Evolutionary conservation across 2,329 filamentous ascomycete species (phyloP).

Genomic region (Bipolaris gigantea): DNA sequence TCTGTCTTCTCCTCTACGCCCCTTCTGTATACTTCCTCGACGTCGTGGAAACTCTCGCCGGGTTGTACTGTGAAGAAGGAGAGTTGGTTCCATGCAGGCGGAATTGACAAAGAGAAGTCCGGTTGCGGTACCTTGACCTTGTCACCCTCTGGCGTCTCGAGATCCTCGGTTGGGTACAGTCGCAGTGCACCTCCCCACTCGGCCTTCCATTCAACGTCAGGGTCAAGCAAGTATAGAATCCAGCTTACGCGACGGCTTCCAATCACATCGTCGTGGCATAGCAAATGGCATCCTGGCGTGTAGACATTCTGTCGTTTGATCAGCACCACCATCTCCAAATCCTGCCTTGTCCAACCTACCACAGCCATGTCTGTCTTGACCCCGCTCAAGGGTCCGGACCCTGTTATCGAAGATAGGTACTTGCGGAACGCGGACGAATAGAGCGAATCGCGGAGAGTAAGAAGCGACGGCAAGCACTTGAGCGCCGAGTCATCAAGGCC

Average conservation of each 20-base stretch:
- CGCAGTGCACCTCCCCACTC: constrained; percentile 92
- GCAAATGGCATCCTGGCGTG: constrained; percentile 89
- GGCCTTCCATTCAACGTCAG: constrained; percentile 84
- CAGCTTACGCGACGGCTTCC: constrained; percentile 95
- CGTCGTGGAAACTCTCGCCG: constrained; percentile 98
- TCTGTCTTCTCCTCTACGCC: constrained; percentile 61
- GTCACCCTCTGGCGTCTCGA: constrained; percentile 68
- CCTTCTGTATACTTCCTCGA: constrained; percentile 90
- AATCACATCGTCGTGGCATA: constrained; percentile 98
- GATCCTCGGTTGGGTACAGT: constrained; percentile 72
- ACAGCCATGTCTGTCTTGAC: constrained; percentile 99
- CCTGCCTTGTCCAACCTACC: constrained; percentile 30
- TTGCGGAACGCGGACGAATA: constrained; percentile 89
- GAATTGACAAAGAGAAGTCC: constrained; percentile 79
- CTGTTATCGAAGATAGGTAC: constrained; percentile 84
- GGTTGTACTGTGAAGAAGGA: constrained; percentile 98
- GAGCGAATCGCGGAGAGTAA: constrained; percentile 87
- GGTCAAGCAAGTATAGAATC: constrained; percentile 93
- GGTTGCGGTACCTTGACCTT: constrained; percentile 78
- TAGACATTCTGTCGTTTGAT: constrained; percentile 70
- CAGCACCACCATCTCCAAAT: constrained; percentile 9
- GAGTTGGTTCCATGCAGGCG: constrained; percentile 94
- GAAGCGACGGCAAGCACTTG: constrained; percentile 82
- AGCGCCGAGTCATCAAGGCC: constrained; percentile 86
- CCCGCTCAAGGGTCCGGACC: constrained; percentile 83